A percentile compares a stretch with the other conserved stretches of the same genome.
phyloP scores from a whole-genome alignment of 2,329 filamentous ascomycete genomes.

The Aschersonia sp. region DNA sequence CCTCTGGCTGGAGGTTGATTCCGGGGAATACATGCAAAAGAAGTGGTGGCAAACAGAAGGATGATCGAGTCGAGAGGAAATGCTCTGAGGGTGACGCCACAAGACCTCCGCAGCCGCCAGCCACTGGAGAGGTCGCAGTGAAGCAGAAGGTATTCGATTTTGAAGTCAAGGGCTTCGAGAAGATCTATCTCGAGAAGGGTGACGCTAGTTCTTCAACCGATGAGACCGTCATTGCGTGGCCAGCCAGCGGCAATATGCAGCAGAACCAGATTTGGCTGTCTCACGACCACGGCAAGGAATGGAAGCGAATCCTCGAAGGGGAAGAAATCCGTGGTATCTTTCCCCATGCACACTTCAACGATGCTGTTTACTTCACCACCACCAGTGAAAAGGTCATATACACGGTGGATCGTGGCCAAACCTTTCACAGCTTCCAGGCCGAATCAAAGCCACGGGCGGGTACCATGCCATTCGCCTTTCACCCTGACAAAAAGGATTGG shows the following conservation, averaged over 20 bases:
- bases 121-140: conserved; percentile 51
- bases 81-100: conserved; percentile 48
- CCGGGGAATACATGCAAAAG: conserved; percentile 65
- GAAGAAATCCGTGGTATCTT: conserved; percentile 58
- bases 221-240: conserved; percentile 53
- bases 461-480: conserved; percentile 52
- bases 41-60: conserved; percentile 47
- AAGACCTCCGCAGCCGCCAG: conserved; percentile 30
- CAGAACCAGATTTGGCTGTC: conserved; percentile 57
- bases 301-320: conserved; percentile 55
- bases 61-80: conserved; percentile 57
- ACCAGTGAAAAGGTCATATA: conserved; percentile 53
- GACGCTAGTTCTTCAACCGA: conserved; percentile 49
- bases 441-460: conserved; percentile 34
- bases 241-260: conserved; percentile 20
- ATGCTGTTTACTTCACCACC: conserved; percentile 79
- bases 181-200: conserved; percentile 67
- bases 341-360: conserved; percentile 68
- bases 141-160: conserved; percentile 50
- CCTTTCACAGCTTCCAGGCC: conserved; percentile 59
- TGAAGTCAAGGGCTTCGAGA: conserved; percentile 33
- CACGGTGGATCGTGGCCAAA: conserved; percentile 64
- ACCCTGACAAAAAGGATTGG: conserved; percentile 77
- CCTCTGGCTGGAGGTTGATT: conserved; percentile 84
- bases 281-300: conserved; percentile 77